A percentile compares a stretch with the other conserved stretches of the same genome.
Evolutionary conservation across 768 basidiomycete species (phyloP).

Genomic region (Mycena olivaceomarginata): DNA sequence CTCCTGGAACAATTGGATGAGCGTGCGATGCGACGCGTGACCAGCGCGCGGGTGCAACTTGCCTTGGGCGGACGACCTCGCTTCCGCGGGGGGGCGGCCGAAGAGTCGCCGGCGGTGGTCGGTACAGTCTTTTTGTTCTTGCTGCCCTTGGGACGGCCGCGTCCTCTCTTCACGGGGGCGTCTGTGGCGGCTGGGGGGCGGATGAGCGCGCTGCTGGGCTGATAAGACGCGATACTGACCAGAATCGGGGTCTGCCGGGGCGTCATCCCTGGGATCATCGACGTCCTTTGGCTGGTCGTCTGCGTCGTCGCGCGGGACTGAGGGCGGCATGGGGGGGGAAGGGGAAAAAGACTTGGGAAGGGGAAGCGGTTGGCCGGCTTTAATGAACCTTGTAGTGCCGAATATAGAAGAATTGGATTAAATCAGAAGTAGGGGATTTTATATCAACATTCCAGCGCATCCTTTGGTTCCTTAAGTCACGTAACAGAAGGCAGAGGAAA

Average conservation of each 20-base stretch:
- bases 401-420: slow-evolving; percentile 74
- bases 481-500: slow-evolving; percentile 61
- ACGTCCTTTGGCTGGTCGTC: slow-evolving; percentile 60
- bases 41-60: slow-evolving; percentile 47
- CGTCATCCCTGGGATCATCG: slow-evolving; percentile 51
- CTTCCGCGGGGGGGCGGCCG: slow-evolving; percentile 67
- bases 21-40: slow-evolving; percentile 40
- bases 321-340: slow-evolving; percentile 53
- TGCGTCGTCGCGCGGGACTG: slow-evolving; percentile 40
- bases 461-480: slow-evolving; percentile 69
- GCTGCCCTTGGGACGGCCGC: slow-evolving; percentile 93
- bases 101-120: slow-evolving; percentile 55
- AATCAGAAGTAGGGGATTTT: background rate
- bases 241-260: slow-evolving; percentile 54
- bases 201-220: slow-evolving; percentile 45
- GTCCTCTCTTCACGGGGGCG: slow-evolving; percentile 80
- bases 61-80: slow-evolving; percentile 83
- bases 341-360: slow-evolving; percentile 59
- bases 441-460: slow-evolving; percentile 14
- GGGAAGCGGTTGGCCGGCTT: slow-evolving; percentile 73
- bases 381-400: slow-evolving; percentile 84
- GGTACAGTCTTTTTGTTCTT: slow-evolving; percentile 76
- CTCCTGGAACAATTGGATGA: slow-evolving; percentile 44
- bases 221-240: slow-evolving; percentile 47
- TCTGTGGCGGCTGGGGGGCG: slow-evolving; percentile 60